These are phyloP conservation scores for Xylariomycetidae sp. DNA, from an alignment of 2,329 filamentous ascomycete genomes.

Conservation along the genomic window DNA sequence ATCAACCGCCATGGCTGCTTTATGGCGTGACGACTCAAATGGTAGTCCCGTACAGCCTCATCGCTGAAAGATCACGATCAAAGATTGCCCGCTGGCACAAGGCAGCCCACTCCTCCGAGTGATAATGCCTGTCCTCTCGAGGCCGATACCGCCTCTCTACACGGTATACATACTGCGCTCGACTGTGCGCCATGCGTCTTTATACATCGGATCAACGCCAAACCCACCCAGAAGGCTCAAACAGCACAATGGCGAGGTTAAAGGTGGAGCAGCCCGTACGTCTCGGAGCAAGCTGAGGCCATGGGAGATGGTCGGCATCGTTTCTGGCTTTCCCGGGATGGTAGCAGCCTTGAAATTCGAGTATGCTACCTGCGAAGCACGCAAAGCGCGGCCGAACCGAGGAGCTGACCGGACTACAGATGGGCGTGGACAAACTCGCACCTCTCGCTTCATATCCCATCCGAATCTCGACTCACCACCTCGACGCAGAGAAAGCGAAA, in stretches of 20 bases:
- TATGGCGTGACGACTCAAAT: too few relatives aligned
- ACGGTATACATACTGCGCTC: slow-evolving; percentile 90
- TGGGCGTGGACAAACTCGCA: slow-evolving; percentile 92
- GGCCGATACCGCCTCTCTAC: slow-evolving; percentile 79
- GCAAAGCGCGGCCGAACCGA: too few relatives aligned
- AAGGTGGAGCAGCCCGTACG: slow-evolving; percentile 77
- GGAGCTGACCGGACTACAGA: slow-evolving; percentile 38
- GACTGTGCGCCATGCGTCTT: slow-evolving; percentile 60
- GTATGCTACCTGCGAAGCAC: slow-evolving; percentile 42
- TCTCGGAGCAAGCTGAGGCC: slow-evolving; percentile 62
- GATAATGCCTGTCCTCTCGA: slow-evolving; percentile 36
- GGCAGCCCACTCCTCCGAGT: too few relatives aligned
- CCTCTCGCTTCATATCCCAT: slow-evolving; percentile 69
- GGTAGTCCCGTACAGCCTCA: not conserved
- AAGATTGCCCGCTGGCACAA: too few relatives aligned
- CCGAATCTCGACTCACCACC: slow-evolving; percentile 51
- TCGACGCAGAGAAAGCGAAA: slow-evolving; percentile 45
- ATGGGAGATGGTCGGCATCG: slow-evolving; percentile 85
- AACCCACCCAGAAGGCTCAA: slow-evolving; percentile 77
- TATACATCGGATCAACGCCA: slow-evolving; percentile 91
- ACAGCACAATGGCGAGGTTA: slow-evolving; percentile 83
- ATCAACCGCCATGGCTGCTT: too few relatives aligned
- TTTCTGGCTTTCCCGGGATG: slow-evolving; percentile 83
- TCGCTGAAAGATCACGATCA: not conserved
- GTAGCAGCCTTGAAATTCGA: slow-evolving; percentile 91